A percentile compares a stretch with the other conserved stretches of the same genome.
Evolutionary conservation across 306 rosid species (phyloP).

Genomic region (Sindora glabra): DNA sequence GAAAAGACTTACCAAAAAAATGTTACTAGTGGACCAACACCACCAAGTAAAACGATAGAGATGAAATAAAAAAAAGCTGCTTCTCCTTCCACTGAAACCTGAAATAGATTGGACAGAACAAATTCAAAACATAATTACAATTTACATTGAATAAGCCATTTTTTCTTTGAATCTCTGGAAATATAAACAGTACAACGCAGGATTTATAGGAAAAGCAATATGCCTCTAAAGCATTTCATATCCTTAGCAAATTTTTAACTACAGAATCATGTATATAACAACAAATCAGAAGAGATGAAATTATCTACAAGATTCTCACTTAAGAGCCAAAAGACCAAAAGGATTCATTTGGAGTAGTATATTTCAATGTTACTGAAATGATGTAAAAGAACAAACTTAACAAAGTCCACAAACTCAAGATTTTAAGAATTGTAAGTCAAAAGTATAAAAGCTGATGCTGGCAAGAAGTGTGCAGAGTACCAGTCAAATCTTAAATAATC

Average conservation of each 20-base stretch:
- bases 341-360: too few relatives aligned
- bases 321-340: background rate
- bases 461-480: background rate
- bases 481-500: conserved; percentile 8
- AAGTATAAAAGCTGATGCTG: background rate
- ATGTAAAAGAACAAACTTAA: background rate
- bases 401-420: conserved; percentile 1
- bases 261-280: background rate
- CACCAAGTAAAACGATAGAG: conserved; percentile 79
- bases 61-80: conserved; percentile 83
- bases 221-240: background rate
- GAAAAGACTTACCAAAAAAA: conserved; percentile 50
- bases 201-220: background rate
- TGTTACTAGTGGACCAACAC: conserved; percentile 84
- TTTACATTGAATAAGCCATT: too few relatives aligned
- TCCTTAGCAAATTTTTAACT: background rate
- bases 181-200: background rate
- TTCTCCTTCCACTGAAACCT: conserved; percentile 99
- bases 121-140: conserved; percentile 7
- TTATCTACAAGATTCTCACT: background rate
- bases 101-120: conserved; percentile 25
- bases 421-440: background rate
- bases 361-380: too few relatives aligned
- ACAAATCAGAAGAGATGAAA: background rate
- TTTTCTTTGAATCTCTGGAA: too few relatives aligned